phyloP scores from a whole-genome alignment of 1,284 basidiomycete genomes.

The Malassezia restricta region DNA sequence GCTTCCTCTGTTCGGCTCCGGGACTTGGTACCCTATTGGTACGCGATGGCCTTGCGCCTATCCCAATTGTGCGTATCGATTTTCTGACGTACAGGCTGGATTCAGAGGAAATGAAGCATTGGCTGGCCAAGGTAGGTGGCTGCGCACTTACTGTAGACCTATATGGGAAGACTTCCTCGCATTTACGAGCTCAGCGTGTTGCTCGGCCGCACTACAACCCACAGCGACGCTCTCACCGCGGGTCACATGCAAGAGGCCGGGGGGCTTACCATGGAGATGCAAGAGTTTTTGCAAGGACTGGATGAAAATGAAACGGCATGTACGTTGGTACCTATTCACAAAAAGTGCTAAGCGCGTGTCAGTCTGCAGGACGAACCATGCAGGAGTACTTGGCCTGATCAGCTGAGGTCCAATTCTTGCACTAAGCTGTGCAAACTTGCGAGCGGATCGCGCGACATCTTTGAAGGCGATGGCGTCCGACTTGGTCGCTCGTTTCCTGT shows the following conservation, averaged over 20 bases:
- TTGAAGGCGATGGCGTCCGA: not conserved
- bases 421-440: not conserved
- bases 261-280: slow-evolving; percentile 8
- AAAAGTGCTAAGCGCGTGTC: slow-evolving; percentile 6
- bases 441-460: not conserved
- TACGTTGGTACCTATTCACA: not conserved
- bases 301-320: slow-evolving; percentile 11
- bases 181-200: slow-evolving; percentile 31
- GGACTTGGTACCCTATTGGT: slow-evolving; percentile 35
- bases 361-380: slow-evolving; percentile 9
- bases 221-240: not conserved
- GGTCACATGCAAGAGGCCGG: not conserved
- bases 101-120: slow-evolving; percentile 24
- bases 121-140: slow-evolving; percentile 20
- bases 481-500: not conserved
- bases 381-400: slow-evolving; percentile 12
- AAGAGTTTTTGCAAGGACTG: slow-evolving; percentile 13
- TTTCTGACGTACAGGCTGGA: slow-evolving; percentile 21
- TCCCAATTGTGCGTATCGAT: slow-evolving; percentile 25
- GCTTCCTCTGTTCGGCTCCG: slow-evolving; percentile 32
- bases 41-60: slow-evolving; percentile 35
- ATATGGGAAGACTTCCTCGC: slow-evolving; percentile 25
- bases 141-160: slow-evolving; percentile 19
- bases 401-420: slow-evolving; percentile 1
- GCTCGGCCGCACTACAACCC: slow-evolving; percentile 3